Evolutionary conservation across 495 filamentous ascomycete genomes (phyloP).

Genomic region (Aspergillus steynii): DNA sequence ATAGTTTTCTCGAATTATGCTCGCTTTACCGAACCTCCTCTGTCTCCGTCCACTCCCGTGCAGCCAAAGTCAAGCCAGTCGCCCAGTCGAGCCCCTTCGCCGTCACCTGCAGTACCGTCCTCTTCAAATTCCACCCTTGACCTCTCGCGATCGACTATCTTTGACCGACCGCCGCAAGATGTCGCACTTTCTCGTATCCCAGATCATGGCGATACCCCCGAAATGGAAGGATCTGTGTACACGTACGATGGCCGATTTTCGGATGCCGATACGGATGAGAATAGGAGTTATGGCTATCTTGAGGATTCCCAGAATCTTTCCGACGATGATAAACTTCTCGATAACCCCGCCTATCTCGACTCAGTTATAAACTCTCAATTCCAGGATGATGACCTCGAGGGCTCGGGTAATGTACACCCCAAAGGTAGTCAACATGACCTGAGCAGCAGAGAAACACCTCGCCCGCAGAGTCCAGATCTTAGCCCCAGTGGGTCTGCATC

Average conservation of each 20-base stretch:
- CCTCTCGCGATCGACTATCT: constrained; percentile 46
- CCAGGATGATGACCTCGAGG: constrained; percentile 40
- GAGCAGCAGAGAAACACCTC: constrained; percentile 19
- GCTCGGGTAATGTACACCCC: constrained; percentile 15
- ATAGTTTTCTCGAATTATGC: constrained; percentile 68
- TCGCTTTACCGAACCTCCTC: constrained; percentile 56
- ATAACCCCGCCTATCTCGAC: constrained; percentile 51
- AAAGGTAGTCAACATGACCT: constrained; percentile 5
- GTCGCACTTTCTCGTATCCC: constrained; percentile 1
- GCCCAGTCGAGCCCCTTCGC: constrained; percentile 34
- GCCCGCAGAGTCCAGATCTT: constrained; percentile 13
- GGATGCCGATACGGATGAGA: constrained; percentile 41
- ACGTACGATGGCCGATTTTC: constrained; percentile 48
- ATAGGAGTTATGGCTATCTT: constrained; percentile 26
- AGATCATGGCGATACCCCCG: constrained; percentile 1
- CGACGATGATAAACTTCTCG: constrained; percentile 39
- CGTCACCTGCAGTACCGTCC: constrained; percentile 29
- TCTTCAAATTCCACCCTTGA: constrained; percentile 30
- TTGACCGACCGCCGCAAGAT: constrained; percentile 27
- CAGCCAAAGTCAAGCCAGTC: constrained; percentile 40
- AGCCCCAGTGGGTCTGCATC: constrained; percentile 3
- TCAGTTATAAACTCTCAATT: constrained; percentile 49
- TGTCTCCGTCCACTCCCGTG: constrained; percentile 56
- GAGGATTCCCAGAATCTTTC: constrained; percentile 34
- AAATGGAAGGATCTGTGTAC: constrained; percentile 35